phyloP scores from a whole-genome alignment of 2,329 filamentous ascomycete genomes.

The Sclerotinia trifoliorum region DNA sequence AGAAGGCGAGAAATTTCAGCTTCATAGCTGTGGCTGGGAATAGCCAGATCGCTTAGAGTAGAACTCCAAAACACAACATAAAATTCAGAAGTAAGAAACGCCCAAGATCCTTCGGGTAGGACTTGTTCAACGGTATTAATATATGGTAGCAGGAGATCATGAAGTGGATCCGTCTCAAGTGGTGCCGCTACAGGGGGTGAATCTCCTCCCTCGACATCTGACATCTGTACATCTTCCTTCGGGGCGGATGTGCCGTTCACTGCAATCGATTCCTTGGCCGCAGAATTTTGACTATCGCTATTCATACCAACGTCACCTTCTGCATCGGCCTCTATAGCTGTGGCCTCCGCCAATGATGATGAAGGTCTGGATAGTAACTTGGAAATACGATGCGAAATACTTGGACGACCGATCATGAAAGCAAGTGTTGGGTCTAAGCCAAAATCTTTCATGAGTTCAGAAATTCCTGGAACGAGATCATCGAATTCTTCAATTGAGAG shows the following conservation, averaged over 20 bases:
- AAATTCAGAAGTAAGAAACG: conserved; percentile 73
- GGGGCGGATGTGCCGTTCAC: conserved; percentile 25
- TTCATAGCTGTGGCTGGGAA: conserved; percentile 75
- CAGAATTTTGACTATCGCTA: conserved; percentile 27
- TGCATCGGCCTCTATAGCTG: conserved; percentile 43
- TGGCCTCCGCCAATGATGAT: conserved; percentile 15
- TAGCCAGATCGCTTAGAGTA: conserved; percentile 75
- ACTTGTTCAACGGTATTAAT: conserved; percentile 65
- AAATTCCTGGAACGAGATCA: conserved; percentile 70
- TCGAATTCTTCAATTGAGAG: conserved; percentile 76
- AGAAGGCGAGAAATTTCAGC: conserved; percentile 69
- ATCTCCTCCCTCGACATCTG: conserved; percentile 37
- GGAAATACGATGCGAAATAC: conserved; percentile 64
- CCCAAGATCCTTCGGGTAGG: conserved; percentile 63
- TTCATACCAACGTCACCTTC: conserved; percentile 54
- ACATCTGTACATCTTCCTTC: conserved; percentile 44
- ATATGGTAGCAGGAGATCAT: conserved; percentile 71
- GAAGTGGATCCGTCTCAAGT: conserved; percentile 48
- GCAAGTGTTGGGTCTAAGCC: conserved; percentile 78
- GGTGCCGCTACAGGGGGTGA: conserved; percentile 44
- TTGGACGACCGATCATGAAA: conserved; percentile 77
- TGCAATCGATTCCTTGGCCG: conserved; percentile 1
- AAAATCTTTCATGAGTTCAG: conserved; percentile 72
- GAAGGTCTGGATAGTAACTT: conserved; percentile 28
- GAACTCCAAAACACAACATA: conserved; percentile 93